Percentiles rank a stretch among this genome's conserved stretches.
These are phyloP conservation scores for Neofusicoccum laricinum DNA, from an alignment of 2,329 filamentous ascomycete species.

Conservation along the genomic window DNA sequence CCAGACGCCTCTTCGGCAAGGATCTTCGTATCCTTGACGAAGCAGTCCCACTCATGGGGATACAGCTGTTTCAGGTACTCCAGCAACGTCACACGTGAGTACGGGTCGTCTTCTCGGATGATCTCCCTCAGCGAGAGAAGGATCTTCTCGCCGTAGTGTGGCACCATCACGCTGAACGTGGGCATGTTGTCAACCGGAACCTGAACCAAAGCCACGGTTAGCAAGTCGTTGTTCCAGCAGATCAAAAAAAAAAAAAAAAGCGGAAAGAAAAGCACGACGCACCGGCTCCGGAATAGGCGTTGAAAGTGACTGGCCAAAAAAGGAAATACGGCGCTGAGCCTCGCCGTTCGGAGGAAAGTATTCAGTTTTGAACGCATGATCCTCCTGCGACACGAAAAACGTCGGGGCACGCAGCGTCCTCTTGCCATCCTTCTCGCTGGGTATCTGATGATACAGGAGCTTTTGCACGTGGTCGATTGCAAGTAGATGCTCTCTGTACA, in stretches of 20 bases:
- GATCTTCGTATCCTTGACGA: slow-evolving; percentile 99
- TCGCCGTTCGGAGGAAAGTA: slow-evolving; percentile 95
- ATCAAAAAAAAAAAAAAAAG: background rate
- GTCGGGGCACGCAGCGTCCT: slow-evolving; percentile 91
- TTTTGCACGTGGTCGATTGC: slow-evolving; percentile 99
- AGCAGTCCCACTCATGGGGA: slow-evolving; percentile 99
- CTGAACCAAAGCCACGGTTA: background rate
- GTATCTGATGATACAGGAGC: slow-evolving; percentile 95
- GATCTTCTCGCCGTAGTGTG: slow-evolving; percentile 98
- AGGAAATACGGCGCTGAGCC: slow-evolving; percentile 95
- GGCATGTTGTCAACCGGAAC: slow-evolving; percentile 96
- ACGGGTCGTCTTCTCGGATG: slow-evolving; percentile 97
- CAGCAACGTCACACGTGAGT: slow-evolving; percentile 92
- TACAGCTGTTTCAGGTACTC: slow-evolving; percentile 98
- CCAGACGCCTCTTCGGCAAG: slow-evolving; percentile 93
- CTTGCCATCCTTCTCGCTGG: slow-evolving; percentile 98
- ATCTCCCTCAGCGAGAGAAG: slow-evolving; percentile 94
- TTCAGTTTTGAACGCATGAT: slow-evolving; percentile 99
- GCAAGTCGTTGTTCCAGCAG: background rate
- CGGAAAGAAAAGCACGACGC: background rate
- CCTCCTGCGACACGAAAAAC: slow-evolving; percentile 98
- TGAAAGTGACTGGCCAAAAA: slow-evolving; percentile 96
- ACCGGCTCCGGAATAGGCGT: slow-evolving; percentile 96
- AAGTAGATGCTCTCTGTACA: slow-evolving; percentile 96
- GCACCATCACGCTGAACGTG: slow-evolving; percentile 96